Evolutionary conservation across 1,284 basidiomycete species (phyloP).

Genomic region (Cutaneotrichosporon spelunceum): DNA sequence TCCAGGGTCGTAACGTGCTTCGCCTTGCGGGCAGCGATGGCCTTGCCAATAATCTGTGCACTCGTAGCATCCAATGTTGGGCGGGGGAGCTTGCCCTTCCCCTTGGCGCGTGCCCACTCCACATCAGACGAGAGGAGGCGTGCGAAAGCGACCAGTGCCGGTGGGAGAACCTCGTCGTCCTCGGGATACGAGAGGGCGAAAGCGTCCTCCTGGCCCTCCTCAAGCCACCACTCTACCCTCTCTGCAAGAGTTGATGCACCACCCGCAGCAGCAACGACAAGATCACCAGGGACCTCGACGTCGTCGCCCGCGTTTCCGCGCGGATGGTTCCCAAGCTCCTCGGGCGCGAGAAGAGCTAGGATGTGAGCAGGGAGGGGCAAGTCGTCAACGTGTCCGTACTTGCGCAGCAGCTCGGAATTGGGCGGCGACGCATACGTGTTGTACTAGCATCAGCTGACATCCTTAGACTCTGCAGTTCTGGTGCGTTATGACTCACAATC

Average conservation of each 20-base stretch:
- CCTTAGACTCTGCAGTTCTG: too few species aligned
- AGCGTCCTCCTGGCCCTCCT: slow-evolving; percentile 81
- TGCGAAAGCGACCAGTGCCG: slow-evolving; percentile 66
- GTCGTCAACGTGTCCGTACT: slow-evolving; percentile 90
- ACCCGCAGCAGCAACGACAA: slow-evolving; percentile 61
- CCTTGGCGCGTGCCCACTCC: slow-evolving; percentile 64
- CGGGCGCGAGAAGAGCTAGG: slow-evolving; percentile 18
- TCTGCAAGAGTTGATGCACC: slow-evolving; percentile 32
- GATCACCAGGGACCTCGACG: slow-evolving; percentile 76
- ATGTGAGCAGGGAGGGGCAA: slow-evolving; percentile 57
- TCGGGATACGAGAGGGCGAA: slow-evolving; percentile 59
- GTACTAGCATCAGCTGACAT: slow-evolving; percentile 61
- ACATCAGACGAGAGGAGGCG: slow-evolving; percentile 64
- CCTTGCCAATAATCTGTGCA: slow-evolving; percentile 53
- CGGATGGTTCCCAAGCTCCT: slow-evolving; percentile 31
- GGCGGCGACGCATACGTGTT: slow-evolving; percentile 96
- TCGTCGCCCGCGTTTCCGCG: slow-evolving; percentile 80
- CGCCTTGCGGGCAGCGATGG: slow-evolving; percentile 48
- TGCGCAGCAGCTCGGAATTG: slow-evolving; percentile 87
- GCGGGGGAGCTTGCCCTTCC: slow-evolving; percentile 76
- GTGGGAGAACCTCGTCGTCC: slow-evolving; percentile 55
- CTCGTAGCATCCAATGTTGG: slow-evolving; percentile 58
- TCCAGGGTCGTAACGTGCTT: slow-evolving; percentile 19
- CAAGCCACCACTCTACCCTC: slow-evolving; percentile 85
- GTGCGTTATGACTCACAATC: slow-evolving; percentile 61